These are phyloP conservation scores for Tarenaya hassleriana DNA, from an alignment of 345 rosid genomes.

Conservation along the genomic window DNA sequence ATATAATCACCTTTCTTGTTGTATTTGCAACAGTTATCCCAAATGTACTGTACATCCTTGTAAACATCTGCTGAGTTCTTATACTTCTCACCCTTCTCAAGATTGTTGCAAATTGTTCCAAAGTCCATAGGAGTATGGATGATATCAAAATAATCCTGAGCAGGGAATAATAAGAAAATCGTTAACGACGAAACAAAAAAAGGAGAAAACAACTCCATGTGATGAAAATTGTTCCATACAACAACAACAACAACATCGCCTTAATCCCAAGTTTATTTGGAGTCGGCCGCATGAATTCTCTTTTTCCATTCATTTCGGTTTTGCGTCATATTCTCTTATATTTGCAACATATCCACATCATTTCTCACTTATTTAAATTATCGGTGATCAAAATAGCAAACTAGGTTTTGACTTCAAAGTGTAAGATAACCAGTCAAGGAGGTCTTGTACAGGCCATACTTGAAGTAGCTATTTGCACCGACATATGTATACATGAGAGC, in stretches of 20 bases:
- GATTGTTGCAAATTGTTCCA: constrained; percentile 81
- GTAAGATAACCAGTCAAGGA: background rate
- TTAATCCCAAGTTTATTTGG: too few relatives aligned
- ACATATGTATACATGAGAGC: background rate
- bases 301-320: too few relatives aligned
- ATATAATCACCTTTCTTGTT: constrained; percentile 95
- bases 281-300: too few relatives aligned
- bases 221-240: too few relatives aligned
- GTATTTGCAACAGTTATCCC: constrained; percentile 90
- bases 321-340: too few relatives aligned
- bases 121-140: constrained; percentile 98
- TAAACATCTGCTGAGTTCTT: constrained; percentile 79
- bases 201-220: background rate
- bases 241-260: too few relatives aligned
- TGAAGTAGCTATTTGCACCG: background rate
- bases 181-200: background rate
- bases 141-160: constrained; percentile 87
- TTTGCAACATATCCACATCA: too few relatives aligned
- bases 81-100: constrained; percentile 63
- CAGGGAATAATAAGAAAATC: constrained; percentile 24
- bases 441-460: background rate
- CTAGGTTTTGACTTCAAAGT: too few relatives aligned
- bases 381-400: too few relatives aligned
- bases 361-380: too few relatives aligned
- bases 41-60: constrained; percentile 77